Conservation (phyloP, 352 stramenopile genomes). For the Phytophthora foliorum region DNA sequence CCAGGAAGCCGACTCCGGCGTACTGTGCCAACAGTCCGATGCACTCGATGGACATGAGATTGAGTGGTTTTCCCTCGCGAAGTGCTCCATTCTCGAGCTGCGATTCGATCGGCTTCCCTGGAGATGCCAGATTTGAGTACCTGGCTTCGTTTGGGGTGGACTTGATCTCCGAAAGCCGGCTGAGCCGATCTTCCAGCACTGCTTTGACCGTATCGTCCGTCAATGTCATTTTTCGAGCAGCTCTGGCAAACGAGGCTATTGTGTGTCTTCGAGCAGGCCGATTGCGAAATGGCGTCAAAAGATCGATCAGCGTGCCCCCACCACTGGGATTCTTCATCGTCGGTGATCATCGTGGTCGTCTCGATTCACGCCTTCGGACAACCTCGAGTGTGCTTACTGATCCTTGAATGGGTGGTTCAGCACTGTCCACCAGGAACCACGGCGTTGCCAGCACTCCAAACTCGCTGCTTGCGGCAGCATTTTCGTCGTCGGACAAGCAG, state of each 20-base stretch:
- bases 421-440: too few relatives aligned
- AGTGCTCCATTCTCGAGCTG: slow-evolving; percentile 45
- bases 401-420: slow-evolving; percentile 11
- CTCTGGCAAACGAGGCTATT: background rate
- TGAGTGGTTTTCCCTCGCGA: slow-evolving; percentile 38
- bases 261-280: slow-evolving; percentile 13
- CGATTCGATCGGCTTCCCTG: slow-evolving; percentile 19
- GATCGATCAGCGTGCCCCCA: background rate
- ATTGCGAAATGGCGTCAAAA: slow-evolving; percentile 28
- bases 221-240: slow-evolving; percentile 24
- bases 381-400: slow-evolving; percentile 20
- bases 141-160: slow-evolving; percentile 12
- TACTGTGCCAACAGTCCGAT: slow-evolving; percentile 60
- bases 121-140: slow-evolving; percentile 33
- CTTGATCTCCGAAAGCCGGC: slow-evolving; percentile 23
- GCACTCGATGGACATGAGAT: slow-evolving; percentile 44
- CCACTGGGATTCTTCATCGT: slow-evolving; percentile 12
- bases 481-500: slow-evolving; percentile 32
- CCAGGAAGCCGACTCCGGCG: slow-evolving; percentile 52
- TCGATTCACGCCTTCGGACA: slow-evolving; percentile 32
- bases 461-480: slow-evolving; percentile 1
- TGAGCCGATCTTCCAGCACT: slow-evolving; percentile 30
- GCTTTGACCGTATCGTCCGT: slow-evolving; percentile 30
- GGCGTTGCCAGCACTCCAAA: slow-evolving; percentile 11
- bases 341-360: slow-evolving; percentile 6